phyloP scores from a whole-genome alignment of 208 protist genomes.

The Wallacemonas sp. region DNA sequence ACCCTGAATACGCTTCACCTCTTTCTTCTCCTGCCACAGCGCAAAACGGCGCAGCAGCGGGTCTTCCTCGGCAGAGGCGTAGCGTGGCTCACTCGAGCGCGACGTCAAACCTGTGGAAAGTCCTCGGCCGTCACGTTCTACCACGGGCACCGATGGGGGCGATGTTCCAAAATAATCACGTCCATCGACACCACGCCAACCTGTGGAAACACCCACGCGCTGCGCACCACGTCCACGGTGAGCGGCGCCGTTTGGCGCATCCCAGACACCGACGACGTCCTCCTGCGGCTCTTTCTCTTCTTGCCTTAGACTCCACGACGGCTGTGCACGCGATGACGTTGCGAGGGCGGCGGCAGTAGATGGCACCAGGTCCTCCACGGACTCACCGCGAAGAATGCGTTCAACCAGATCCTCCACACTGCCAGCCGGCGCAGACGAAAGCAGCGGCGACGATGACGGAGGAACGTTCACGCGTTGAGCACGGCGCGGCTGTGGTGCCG shows the following conservation, averaged over 20 bases:
- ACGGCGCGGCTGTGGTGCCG: no score
- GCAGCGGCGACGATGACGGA: not conserved
- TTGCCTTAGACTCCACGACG: no score
- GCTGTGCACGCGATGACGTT: not conserved
- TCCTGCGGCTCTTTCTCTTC: no score
- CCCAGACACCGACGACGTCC: no score
- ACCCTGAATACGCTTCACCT: constrained; percentile 53
- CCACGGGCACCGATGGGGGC: not conserved
- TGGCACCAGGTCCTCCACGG: not conserved
- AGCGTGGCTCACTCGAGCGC: not conserved
- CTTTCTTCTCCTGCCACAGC: constrained; percentile 62
- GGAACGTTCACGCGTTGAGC: no score
- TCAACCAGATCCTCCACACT: constrained; percentile 28
- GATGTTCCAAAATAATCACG: no score
- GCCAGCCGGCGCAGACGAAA: not conserved
- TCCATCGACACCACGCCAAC: no score
- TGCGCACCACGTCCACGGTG: not conserved
- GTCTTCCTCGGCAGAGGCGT: constrained; percentile 8
- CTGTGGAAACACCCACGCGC: not conserved
- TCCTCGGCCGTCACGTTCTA: no score
- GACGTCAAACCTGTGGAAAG: no score
- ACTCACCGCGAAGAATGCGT: constrained; percentile 23
- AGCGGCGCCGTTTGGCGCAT: no score
- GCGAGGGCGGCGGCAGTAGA: not conserved
- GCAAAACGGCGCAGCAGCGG: constrained; percentile 41